Conservation (phyloP, 2,329 filamentous ascomycete species). For the Alternaria triticimaculans region DNA sequence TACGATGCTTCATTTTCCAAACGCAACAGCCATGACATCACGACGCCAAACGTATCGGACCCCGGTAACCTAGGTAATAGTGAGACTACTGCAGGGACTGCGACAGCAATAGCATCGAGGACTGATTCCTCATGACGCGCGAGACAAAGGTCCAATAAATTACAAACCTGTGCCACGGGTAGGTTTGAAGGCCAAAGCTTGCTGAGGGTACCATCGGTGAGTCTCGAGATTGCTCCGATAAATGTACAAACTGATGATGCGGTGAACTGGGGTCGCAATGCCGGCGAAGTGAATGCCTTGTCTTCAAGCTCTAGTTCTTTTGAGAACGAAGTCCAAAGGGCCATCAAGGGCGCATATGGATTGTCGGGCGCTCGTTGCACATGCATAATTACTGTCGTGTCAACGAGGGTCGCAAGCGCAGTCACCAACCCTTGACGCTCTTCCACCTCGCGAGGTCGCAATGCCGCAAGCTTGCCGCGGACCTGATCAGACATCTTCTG, state of each 20-base stretch:
- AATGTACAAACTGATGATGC: slow-evolving; percentile 68
- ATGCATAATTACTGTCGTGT: slow-evolving; percentile 1
- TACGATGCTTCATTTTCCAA: slow-evolving; percentile 49
- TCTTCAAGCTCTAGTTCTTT: slow-evolving; percentile 46
- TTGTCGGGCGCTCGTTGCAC: background rate
- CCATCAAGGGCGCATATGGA: slow-evolving; percentile 19
- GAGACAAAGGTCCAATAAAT: slow-evolving; percentile 43
- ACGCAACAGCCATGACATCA: slow-evolving; percentile 38
- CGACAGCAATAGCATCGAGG: slow-evolving; percentile 35
- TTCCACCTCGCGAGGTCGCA: slow-evolving; percentile 68
- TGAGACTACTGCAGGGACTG: slow-evolving; percentile 28
- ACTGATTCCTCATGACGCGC: slow-evolving; percentile 45
- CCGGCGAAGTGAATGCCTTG: slow-evolving; percentile 48
- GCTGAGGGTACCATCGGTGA: slow-evolving; percentile 15
- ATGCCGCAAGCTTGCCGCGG: slow-evolving; percentile 52
- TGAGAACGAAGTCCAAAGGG: slow-evolving; percentile 42
- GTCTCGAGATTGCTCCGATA: slow-evolving; percentile 46
- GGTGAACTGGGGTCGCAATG: slow-evolving; percentile 68
- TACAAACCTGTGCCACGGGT: slow-evolving; percentile 24
- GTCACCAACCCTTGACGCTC: slow-evolving; percentile 73
- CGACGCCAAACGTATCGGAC: slow-evolving; percentile 18
- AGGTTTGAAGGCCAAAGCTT: slow-evolving; percentile 10
- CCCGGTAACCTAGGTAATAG: slow-evolving; percentile 21
- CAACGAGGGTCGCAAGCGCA: slow-evolving; percentile 52
- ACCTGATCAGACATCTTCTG: slow-evolving; percentile 53